Percentiles rank a stretch among this genome's conserved stretches.
phyloP scores from a whole-genome alignment of 352 stramenopile genomes.

The Pythium folliculosum region DNA sequence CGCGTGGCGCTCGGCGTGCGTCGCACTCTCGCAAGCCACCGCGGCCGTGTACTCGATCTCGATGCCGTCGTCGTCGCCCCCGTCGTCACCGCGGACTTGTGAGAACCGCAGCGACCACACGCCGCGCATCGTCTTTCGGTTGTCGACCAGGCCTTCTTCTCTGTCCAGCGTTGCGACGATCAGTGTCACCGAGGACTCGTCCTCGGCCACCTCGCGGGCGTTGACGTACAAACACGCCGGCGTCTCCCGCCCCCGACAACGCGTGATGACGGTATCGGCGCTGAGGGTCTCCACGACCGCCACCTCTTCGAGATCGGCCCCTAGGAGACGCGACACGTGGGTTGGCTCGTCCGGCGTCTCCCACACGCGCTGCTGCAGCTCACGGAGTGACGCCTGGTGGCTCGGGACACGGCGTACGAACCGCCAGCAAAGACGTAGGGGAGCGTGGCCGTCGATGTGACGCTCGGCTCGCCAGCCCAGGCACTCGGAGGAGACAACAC shows the following conservation, averaged over 20 bases:
- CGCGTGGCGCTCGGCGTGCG: background rate
- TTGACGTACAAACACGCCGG: background rate
- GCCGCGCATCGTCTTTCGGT: background rate
- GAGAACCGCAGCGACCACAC: background rate
- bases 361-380: background rate
- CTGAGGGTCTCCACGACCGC: background rate
- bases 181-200: background rate
- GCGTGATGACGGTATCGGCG: background rate
- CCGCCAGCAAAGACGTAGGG: background rate
- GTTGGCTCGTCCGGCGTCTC: background rate
- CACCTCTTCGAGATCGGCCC: background rate
- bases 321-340: background rate
- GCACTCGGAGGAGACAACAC: background rate
- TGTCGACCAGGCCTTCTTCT: background rate
- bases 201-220: background rate
- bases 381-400: background rate
- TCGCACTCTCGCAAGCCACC: background rate
- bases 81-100: background rate
- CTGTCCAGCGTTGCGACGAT: background rate
- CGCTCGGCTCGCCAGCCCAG: slow-evolving; percentile 1
- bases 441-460: background rate
- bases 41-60: slow-evolving; percentile 1
- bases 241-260: background rate
- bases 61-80: background rate
- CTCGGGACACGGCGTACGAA: background rate